Evolutionary conservation across 2,329 filamentous ascomycete species (phyloP), one percentile per base, ranked within the genome.

Genomic region (Fusarium sp.): DNA sequence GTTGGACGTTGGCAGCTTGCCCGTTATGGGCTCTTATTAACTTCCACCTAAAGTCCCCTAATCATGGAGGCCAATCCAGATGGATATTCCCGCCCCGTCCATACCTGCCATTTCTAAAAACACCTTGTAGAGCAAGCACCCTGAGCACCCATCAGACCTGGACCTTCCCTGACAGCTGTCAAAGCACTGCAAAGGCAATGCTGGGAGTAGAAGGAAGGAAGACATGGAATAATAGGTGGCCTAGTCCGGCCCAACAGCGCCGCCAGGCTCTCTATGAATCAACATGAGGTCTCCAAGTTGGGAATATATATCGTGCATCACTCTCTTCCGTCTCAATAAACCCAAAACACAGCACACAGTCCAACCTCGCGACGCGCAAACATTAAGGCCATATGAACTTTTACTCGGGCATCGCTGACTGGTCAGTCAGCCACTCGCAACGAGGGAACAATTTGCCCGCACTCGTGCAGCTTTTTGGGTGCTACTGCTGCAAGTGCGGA

Each of bases 401-500:
- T 53, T 32, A 24, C 11, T 13, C 52, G 50, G 60, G 32, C 50
- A 63, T 46, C 33, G 50, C 66, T 69, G 66, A 70, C 67, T 70
- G 67, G 67, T 56, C 62, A 45, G 41, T 62, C 49, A 44, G 46
- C 47, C 62, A 67, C 58, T 67, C 56, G 53, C 66, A 61, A 47
- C 14, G 40, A 56, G 46, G 62, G 62, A 59, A 67, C 48, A 54
- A 44, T 43, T 52, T 58, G 47, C 20, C 58, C 57, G 30, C 41
- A 44, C 50, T 58, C 52, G 62, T 58, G 67, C 63, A 67, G 67
- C 67, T 50, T 60, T 54, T 68, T 54, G 48, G 47, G 66, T 69
- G 47, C 67, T 70, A 70, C 67, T 68, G 67, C 56, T 70, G 67
- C 67, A 68, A 66, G 67, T 56, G 67, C 64, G 52, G 50, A 68